Conservation (phyloP, 2,329 filamentous ascomycete species). For the Colletotrichum melonis region DNA sequence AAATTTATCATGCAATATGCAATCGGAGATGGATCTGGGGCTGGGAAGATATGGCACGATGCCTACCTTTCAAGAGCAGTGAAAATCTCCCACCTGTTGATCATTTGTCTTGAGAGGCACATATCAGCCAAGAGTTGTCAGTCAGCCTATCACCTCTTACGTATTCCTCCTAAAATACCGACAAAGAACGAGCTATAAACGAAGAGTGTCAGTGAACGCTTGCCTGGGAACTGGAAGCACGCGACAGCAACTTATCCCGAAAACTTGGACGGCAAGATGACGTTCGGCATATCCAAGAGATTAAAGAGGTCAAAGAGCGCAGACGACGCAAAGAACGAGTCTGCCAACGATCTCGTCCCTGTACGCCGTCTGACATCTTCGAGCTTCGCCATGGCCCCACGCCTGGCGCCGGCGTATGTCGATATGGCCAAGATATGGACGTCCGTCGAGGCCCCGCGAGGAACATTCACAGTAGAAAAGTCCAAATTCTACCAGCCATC, state of each 20-base stretch:
- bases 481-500: slow-evolving; percentile 18
- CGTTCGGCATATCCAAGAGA: not conserved
- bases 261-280: not conserved
- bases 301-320: not conserved
- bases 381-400: not conserved
- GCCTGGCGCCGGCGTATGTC: no score
- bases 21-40: no score
- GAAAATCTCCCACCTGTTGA: not conserved
- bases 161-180: no score
- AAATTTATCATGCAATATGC: no score
- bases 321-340: not conserved
- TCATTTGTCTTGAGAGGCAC: not conserved
- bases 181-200: no score
- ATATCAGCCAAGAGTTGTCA: not conserved
- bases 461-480: slow-evolving; percentile 13
- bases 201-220: no score
- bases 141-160: no score
- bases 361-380: not conserved
- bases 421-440: not conserved
- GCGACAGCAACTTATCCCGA: no score
- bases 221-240: no score
- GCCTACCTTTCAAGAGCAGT: no score
- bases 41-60: no score
- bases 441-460: slow-evolving; percentile 3
- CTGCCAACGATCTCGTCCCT: no score